Evolutionary conservation across 2,329 filamentous ascomycete species (phyloP).

Genomic region (Cladosporium phlei): DNA sequence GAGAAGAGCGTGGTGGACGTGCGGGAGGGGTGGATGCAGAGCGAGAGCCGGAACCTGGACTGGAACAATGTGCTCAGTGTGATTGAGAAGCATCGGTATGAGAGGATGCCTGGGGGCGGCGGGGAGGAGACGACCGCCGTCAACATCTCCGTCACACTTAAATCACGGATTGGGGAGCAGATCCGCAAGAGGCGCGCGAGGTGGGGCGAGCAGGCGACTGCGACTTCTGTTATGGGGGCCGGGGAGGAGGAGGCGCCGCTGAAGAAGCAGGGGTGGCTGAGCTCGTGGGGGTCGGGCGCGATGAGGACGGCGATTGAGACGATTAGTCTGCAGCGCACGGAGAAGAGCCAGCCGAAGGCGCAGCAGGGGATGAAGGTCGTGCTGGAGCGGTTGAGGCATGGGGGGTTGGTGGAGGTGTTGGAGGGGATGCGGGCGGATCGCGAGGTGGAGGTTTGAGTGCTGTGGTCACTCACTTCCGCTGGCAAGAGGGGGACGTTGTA

Average conservation of each 20-base stretch:
- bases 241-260: slow-evolving; percentile 43
- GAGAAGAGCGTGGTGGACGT: slow-evolving; percentile 76
- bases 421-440: slow-evolving; percentile 64
- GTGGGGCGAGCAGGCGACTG: slow-evolving; percentile 36
- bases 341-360: slow-evolving; percentile 73
- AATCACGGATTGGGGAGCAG: slow-evolving; percentile 66
- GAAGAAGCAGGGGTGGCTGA: slow-evolving; percentile 51
- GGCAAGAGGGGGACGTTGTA: background rate
- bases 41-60: slow-evolving; percentile 75
- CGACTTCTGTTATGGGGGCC: slow-evolving; percentile 35
- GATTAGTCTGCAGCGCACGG: slow-evolving; percentile 70
- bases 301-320: slow-evolving; percentile 75
- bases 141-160: slow-evolving; percentile 67
- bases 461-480: background rate
- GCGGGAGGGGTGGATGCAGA: slow-evolving; percentile 75
- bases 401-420: slow-evolving; percentile 64
- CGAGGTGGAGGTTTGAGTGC: slow-evolving; percentile 21
- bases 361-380: slow-evolving; percentile 80
- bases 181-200: slow-evolving; percentile 50
- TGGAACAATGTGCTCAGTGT: slow-evolving; percentile 77
- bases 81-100: slow-evolving; percentile 69
- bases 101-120: slow-evolving; percentile 30
- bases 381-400: slow-evolving; percentile 63
- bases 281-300: slow-evolving; percentile 62
- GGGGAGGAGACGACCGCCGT: slow-evolving; percentile 56